These are phyloP conservation scores for Alternaria conjuncta DNA, from an alignment of 2,329 filamentous ascomycete species.

Conservation along the genomic window DNA sequence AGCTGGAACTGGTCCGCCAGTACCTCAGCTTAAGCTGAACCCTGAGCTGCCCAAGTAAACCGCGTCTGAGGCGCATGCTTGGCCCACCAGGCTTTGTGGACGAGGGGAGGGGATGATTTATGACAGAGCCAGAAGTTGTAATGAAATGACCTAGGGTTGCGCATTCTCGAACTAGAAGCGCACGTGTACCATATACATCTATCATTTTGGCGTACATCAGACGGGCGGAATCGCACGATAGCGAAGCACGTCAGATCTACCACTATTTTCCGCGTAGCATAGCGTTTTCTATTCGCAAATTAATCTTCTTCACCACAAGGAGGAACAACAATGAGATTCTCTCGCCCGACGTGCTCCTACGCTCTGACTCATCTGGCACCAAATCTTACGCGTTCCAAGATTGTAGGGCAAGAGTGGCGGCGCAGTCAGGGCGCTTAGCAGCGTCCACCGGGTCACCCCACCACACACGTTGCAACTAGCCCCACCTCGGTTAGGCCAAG, in stretches of 20 bases:
- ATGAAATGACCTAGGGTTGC: conserved; percentile 9
- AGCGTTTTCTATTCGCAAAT: background rate
- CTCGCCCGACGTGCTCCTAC: background rate
- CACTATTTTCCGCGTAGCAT: conserved; percentile 2
- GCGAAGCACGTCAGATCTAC: background rate
- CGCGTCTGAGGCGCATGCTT: background rate
- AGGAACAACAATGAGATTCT: background rate
- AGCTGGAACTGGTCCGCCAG: conserved; percentile 65
- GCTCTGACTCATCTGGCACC: background rate
- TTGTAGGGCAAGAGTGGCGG: background rate
- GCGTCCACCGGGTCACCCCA: background rate
- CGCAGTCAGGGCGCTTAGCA: conserved; percentile 1
- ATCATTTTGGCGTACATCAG: background rate
- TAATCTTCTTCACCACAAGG: background rate
- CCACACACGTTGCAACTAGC: background rate
- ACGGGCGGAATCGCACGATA: background rate
- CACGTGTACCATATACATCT: conserved; percentile 11
- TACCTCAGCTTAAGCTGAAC: conserved; percentile 41
- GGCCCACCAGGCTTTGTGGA: background rate
- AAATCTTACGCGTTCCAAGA: background rate
- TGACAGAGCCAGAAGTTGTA: conserved; percentile 9
- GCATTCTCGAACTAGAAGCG: background rate
- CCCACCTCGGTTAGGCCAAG: background rate
- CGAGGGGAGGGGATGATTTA: conserved; percentile 10
- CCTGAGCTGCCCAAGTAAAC: conserved; percentile 30